Evolutionary conservation across 2,329 filamentous ascomycete genomes (phyloP).

Genomic region (Calonectria multiphialidica): DNA sequence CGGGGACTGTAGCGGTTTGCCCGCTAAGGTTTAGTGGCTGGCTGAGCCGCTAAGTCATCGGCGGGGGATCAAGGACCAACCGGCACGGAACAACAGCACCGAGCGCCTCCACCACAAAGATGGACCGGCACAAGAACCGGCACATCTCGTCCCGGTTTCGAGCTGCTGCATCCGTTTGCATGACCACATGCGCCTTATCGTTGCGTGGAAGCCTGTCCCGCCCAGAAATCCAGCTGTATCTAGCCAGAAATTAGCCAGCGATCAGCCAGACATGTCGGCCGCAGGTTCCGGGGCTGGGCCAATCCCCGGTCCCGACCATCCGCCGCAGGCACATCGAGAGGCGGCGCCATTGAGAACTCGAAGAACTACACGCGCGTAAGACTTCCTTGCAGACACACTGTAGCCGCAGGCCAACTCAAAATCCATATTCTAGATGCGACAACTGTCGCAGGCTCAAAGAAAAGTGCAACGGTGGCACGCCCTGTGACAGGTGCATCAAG

Average conservation of each 20-base stretch:
- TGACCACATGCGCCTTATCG: neutral
- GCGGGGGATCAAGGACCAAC: neutral
- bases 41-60: neutral
- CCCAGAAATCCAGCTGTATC: neutral
- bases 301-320: neutral
- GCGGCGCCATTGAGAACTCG: neutral
- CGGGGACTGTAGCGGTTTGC: neutral
- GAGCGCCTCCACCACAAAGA: neutral
- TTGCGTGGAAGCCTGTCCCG: neutral
- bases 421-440: constrained; percentile 29
- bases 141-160: neutral
- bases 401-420: neutral
- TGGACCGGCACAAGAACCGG: neutral
- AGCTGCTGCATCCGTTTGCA: neutral
- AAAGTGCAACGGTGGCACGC: constrained; percentile 32
- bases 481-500: constrained; percentile 36
- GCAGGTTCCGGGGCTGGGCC: neutral
- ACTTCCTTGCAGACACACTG: too few species aligned
- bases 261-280: neutral
- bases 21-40: neutral
- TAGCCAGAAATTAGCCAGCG: neutral
- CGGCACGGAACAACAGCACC: constrained; percentile 7
- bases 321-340: neutral
- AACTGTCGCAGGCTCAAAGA: constrained; percentile 37
- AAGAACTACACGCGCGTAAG: neutral